Base-by-base conservation (phyloP, 208 protist genomes). In the Blechomonas ayalai region DNA sequence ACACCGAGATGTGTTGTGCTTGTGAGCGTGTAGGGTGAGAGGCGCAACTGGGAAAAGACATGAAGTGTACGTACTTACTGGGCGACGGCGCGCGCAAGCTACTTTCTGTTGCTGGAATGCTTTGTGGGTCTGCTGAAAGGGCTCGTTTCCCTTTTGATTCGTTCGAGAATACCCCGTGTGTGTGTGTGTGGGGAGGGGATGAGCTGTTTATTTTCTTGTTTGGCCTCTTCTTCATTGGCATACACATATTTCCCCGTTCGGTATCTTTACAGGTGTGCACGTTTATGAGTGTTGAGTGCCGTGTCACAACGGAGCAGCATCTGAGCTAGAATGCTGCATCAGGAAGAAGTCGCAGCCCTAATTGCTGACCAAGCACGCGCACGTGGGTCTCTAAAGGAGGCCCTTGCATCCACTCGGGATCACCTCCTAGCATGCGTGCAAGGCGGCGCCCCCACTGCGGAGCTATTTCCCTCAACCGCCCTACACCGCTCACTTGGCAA, bases 381-480 rank as follows among this genome's bases (percentile, higher is more conserved):
- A 12, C 39, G 57, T 9, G 67, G 68, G 22, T 59, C 64, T 2
- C 34, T 76, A 6, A 12, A 16, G 1, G 43, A 52, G 15, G 67
- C 73, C 9, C 26, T 82, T 16, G 44, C 55, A 8, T 44, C 42
- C 40, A 58, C 65, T 1, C 63, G 59, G 24, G 46, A 43, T 19
- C n/a, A 47, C 16, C 23, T 73, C 19, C 64, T 39, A 15, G 13
- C 27, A 0, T 27, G 29, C 2, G 2, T 58, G 8, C 35, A 38
- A 10, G 26, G 20, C 8, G 27, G 19, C 22, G 46, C 24, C 0
- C 9, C 18, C 8, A 42, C 47, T 9, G 18, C 57, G 3, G 63
- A 87, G 34, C 27, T 87, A 0, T 87, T 87, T 40, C 70, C 78
- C 2, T 36, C 55, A 7, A 23, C 43, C 9, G 25, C 48, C 6